Evolutionary conservation across 306 rosid species (phyloP).

Genomic region (Begonia peltatifolia): DNA sequence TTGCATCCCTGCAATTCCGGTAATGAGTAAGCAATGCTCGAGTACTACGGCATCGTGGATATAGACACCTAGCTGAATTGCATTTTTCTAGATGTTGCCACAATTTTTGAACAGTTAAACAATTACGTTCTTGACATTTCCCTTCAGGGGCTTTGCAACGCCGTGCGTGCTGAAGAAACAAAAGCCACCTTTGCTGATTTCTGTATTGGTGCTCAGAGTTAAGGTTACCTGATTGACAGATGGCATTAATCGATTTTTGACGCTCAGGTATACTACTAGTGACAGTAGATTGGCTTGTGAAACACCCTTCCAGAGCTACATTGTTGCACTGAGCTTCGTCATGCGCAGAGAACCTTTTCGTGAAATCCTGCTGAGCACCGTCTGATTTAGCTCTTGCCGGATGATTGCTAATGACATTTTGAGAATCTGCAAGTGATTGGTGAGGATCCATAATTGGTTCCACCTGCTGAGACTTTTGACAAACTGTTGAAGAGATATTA

Average conservation of each 20-base stretch:
- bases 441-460: slow-evolving; percentile 41
- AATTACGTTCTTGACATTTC: slow-evolving; percentile 47
- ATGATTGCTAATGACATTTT: slow-evolving; percentile 48
- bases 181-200: slow-evolving; percentile 89
- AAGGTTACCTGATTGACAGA: slow-evolving; percentile 9
- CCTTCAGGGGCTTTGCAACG: slow-evolving; percentile 71
- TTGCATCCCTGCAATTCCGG: slow-evolving; percentile 40
- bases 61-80: slow-evolving; percentile 21
- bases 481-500: slow-evolving; percentile 31
- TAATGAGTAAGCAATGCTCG: slow-evolving; percentile 55
- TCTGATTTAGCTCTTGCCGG: slow-evolving; percentile 55
- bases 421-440: slow-evolving; percentile 46
- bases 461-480: slow-evolving; percentile 48
- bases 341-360: slow-evolving; percentile 39
- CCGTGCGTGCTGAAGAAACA: slow-evolving; percentile 81
- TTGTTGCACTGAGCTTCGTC: slow-evolving; percentile 81
- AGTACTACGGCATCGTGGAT: slow-evolving; percentile 59
- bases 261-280: slow-evolving; percentile 31
- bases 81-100: slow-evolving; percentile 66
- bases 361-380: slow-evolving; percentile 29
- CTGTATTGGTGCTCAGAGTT: slow-evolving; percentile 21
- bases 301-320: slow-evolving; percentile 55
- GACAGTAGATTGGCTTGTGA: slow-evolving; percentile 40
- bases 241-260: slow-evolving; percentile 18
- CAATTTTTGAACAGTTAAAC: slow-evolving; percentile 51